phyloP scores from a whole-genome alignment of 441 rosid genomes.

The Syzygium syzygioides region DNA sequence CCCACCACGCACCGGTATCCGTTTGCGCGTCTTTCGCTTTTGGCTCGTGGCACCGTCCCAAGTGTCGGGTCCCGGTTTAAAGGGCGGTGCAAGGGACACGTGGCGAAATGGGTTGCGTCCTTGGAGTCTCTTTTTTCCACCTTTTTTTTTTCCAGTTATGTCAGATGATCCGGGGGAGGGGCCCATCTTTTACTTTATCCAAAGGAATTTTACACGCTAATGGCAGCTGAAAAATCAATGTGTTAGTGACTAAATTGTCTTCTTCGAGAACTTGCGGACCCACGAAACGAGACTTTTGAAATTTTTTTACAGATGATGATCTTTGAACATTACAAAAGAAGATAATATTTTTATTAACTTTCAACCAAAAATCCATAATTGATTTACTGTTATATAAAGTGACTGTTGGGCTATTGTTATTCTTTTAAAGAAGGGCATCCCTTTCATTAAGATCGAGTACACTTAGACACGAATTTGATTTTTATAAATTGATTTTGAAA shows the following conservation, averaged over 20 bases:
- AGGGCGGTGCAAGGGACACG: background rate
- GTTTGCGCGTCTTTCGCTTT: background rate
- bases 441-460: background rate
- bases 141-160: background rate
- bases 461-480: fast-evolving
- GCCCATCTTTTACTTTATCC: background rate
- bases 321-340: background rate
- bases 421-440: background rate
- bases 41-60: background rate
- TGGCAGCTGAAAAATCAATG: background rate
- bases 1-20: background rate
- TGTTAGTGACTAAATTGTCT: background rate
- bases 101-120: background rate
- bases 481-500: background rate
- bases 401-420: background rate
- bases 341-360: background rate
- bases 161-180: background rate
- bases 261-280: background rate
- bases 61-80: background rate
- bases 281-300: background rate
- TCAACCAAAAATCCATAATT: background rate
- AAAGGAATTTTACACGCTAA: background rate
- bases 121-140: background rate
- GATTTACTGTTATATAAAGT: background rate
- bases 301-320: background rate